Percentiles rank a stretch among this genome's conserved stretches.
Conservation (phyloP, 1,139 yeast genomes). For the Keqinozyma sinolaborantium region DNA sequence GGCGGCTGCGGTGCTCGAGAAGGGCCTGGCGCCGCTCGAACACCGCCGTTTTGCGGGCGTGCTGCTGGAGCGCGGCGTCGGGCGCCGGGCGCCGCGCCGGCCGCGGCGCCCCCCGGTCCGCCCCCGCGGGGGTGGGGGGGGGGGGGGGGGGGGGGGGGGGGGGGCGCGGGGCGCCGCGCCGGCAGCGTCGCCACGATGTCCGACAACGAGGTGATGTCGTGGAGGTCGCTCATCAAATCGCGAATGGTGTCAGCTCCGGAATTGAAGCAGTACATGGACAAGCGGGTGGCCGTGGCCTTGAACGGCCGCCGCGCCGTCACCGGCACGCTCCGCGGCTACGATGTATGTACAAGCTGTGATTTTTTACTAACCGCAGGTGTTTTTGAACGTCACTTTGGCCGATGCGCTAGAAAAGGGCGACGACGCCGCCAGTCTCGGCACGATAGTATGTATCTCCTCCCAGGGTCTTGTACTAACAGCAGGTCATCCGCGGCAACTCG, state of each 20-base stretch:
- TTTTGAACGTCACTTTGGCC: constrained; percentile 68
- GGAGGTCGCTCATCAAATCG: constrained; percentile 19
- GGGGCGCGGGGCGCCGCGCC: constrained; percentile 1
- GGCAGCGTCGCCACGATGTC: constrained; percentile 14
- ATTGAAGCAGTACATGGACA: constrained; percentile 68
- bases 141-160: no score
- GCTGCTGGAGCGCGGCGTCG: constrained; percentile 14
- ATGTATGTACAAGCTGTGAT: constrained; percentile 37
- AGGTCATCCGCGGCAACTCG: constrained; percentile 60
- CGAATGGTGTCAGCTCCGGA: constrained; percentile 67
- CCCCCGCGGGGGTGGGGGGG: no score
- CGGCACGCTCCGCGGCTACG: constrained; percentile 78
- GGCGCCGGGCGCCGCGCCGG: not conserved
- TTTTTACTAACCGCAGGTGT: constrained; percentile 36
- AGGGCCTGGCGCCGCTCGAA: constrained; percentile 18
- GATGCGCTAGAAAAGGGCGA: constrained; percentile 69
- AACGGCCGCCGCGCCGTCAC: constrained; percentile 71
- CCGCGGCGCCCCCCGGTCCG: no score
- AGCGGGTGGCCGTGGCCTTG: constrained; percentile 63
- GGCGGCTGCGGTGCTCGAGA: constrained; percentile 15
- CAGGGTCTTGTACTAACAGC: constrained; percentile 18
- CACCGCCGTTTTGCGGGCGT: constrained; percentile 15
- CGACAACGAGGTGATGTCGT: constrained; percentile 23
- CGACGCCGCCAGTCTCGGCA: constrained; percentile 53
- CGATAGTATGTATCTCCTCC: constrained; percentile 34